phyloP scores from a whole-genome alignment of 495 filamentous ascomycete genomes.

The Neurospora cerealis region DNA sequence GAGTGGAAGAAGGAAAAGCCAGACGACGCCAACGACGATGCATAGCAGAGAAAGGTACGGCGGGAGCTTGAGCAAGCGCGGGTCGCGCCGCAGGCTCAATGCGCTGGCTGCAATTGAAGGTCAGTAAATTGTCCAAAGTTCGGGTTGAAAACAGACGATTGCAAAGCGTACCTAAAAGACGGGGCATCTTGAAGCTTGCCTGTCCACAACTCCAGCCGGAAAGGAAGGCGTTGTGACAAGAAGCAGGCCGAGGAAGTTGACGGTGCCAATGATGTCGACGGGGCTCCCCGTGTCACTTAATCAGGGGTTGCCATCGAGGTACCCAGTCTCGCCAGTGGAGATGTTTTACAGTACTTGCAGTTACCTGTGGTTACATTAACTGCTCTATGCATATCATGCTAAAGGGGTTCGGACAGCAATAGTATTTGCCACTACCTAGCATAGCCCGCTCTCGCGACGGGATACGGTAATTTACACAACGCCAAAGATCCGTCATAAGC shows the following conservation, averaged over 20 bases:
- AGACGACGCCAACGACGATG: slow-evolving; percentile 77
- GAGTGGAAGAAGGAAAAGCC: slow-evolving; percentile 88
- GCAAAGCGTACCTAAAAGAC: slow-evolving; percentile 17
- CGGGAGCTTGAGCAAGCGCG: slow-evolving; percentile 60
- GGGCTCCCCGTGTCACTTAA: neutral
- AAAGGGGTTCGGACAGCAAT: neutral
- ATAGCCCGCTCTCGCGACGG: neutral
- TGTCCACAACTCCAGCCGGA: neutral
- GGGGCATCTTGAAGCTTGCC: slow-evolving; percentile 19
- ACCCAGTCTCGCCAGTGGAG: neutral
- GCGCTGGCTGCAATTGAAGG: slow-evolving; percentile 31
- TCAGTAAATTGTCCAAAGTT: neutral
- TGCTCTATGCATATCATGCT: neutral
- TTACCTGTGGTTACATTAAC: neutral
- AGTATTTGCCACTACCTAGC: neutral
- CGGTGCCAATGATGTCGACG: neutral
- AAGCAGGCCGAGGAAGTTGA: neutral
- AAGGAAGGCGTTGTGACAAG: neutral
- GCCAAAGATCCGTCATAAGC: neutral
- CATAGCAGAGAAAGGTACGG: slow-evolving; percentile 81
- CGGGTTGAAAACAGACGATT: neutral
- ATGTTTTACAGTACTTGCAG: neutral
- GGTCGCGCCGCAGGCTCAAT: slow-evolving; percentile 50
- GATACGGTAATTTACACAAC: neutral
- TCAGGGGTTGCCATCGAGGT: neutral